phyloP scores from a whole-genome alignment of 345 rosid genomes.

The Syzygium grande region DNA sequence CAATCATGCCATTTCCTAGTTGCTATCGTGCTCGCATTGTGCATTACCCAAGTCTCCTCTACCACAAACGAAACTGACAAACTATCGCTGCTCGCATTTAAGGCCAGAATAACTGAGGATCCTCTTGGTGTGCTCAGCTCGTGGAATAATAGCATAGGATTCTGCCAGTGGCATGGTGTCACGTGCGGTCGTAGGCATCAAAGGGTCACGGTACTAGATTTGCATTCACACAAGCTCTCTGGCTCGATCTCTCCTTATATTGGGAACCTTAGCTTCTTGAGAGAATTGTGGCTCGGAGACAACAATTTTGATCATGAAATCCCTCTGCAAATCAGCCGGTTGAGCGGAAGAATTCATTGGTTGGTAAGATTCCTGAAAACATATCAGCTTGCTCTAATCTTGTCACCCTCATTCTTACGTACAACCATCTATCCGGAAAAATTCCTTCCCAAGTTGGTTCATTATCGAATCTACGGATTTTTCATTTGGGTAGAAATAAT shows the following conservation, averaged over 20 bases:
- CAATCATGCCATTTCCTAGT: background rate
- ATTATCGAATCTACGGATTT: background rate
- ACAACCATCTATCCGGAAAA: background rate
- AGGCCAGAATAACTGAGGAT: background rate
- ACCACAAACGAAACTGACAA: background rate
- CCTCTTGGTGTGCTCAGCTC: background rate
- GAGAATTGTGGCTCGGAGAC: background rate
- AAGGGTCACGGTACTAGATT: background rate
- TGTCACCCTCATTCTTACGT: rapidly evolving
- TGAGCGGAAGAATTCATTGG: background rate
- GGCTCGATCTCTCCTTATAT: background rate
- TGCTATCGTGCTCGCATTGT: background rate
- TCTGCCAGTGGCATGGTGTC: background rate
- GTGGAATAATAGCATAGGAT: background rate
- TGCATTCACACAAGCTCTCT: background rate
- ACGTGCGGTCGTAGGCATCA: background rate
- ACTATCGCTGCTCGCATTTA: background rate
- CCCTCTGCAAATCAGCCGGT: background rate
- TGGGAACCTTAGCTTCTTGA: background rate
- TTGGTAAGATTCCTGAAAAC: background rate
- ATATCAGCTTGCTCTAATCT: background rate
- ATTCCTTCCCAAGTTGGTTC: background rate
- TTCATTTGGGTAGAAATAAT: background rate
- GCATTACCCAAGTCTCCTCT: background rate
- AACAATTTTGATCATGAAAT: background rate